Conservation (phyloP, 2,329 filamentous ascomycete species). For the Cryphonectria radicalis region DNA sequence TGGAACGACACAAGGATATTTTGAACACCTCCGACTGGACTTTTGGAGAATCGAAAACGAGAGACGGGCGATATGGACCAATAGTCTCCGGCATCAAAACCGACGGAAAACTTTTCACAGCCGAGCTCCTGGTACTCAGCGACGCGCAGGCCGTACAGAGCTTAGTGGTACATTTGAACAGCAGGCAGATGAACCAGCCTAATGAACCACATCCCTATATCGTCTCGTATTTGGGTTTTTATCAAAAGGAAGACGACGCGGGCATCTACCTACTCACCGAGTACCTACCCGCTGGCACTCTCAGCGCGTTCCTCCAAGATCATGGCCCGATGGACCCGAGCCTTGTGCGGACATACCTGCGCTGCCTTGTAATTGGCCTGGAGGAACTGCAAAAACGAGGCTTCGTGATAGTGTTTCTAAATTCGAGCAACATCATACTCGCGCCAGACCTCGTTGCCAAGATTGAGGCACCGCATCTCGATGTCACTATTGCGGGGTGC, state of each 20-base stretch:
- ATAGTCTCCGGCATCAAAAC: not conserved
- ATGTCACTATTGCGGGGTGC: not conserved
- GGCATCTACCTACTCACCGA: not conserved
- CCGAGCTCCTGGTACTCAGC: not conserved
- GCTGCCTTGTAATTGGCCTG: not conserved
- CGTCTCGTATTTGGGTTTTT: not conserved
- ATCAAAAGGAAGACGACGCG: not conserved
- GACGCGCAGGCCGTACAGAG: not conserved
- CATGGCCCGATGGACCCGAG: not conserved
- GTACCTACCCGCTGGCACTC: not conserved
- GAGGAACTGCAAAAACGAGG: slow-evolving; percentile 7
- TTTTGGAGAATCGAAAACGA: not conserved
- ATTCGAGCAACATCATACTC: not conserved
- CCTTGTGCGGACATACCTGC: not conserved
- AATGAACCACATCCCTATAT: slow-evolving; percentile 4
- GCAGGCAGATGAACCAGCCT: slow-evolving; percentile 1
- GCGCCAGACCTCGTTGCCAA: not conserved
- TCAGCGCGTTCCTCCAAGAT: not conserved
- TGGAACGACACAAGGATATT: not conserved
- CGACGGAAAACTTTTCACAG: slow-evolving; percentile 1
- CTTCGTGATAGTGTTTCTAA: not conserved
- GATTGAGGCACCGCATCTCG: slow-evolving; percentile 2
- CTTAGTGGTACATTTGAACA: not conserved
- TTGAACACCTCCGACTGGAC: not conserved
- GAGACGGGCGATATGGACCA: slow-evolving; percentile 11